A percentile compares a stretch with the other conserved stretches of the same genome.
phyloP scores from a whole-genome alignment of 2,329 filamentous ascomycete genomes.

The Aschersonia sp. region DNA sequence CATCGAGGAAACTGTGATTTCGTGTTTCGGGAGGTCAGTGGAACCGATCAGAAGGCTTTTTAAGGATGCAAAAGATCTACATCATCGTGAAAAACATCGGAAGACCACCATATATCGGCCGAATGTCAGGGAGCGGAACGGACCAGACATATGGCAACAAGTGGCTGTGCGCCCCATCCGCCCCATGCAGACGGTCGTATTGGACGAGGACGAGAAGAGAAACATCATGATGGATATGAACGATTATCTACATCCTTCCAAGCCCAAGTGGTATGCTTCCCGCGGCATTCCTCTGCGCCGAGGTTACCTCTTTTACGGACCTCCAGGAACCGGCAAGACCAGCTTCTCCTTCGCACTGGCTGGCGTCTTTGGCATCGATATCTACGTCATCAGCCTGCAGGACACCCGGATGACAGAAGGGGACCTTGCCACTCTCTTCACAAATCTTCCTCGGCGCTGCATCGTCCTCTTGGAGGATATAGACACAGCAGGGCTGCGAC shows the following conservation, averaged over 20 bases:
- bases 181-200: slow-evolving; percentile 61
- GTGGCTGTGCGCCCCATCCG: slow-evolving; percentile 51
- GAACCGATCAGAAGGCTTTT: slow-evolving; percentile 42
- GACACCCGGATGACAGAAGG: slow-evolving; percentile 49
- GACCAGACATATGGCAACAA: slow-evolving; percentile 35
- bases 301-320: slow-evolving; percentile 67
- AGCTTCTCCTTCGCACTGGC: slow-evolving; percentile 52
- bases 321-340: slow-evolving; percentile 62
- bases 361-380: slow-evolving; percentile 50
- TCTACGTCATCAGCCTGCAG: slow-evolving; percentile 44
- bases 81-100: slow-evolving; percentile 36
- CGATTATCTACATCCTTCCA: slow-evolving; percentile 60
- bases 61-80: slow-evolving; percentile 35
- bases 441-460: slow-evolving; percentile 44
- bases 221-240: slow-evolving; percentile 58
- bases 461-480: slow-evolving; percentile 58
- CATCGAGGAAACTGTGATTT: slow-evolving; percentile 36
- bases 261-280: slow-evolving; percentile 59
- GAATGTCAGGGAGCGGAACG: slow-evolving; percentile 26
- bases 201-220: slow-evolving; percentile 53
- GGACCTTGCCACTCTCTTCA: slow-evolving; percentile 43
- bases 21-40: slow-evolving; percentile 35
- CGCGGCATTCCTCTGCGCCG: slow-evolving; percentile 63
- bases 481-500: slow-evolving; percentile 46
- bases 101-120: slow-evolving; percentile 45